These are phyloP conservation scores for Hypoxylon trugodes DNA, from an alignment of 495 filamentous ascomycete species.

Conservation along the genomic window DNA sequence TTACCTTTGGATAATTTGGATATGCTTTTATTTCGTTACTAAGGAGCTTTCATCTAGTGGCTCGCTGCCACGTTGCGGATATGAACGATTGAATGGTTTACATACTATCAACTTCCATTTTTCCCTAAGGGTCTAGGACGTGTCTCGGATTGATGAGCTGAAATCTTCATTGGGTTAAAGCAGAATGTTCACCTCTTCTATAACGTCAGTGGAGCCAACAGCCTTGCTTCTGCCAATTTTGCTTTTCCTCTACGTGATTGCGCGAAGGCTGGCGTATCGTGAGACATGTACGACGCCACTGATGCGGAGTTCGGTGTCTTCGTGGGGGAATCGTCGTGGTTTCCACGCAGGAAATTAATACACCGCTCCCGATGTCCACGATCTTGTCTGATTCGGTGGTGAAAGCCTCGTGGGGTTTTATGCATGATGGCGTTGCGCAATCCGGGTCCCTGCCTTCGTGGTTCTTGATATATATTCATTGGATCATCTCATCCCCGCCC, in stretches of 20 bases:
- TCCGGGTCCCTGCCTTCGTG: too few species aligned
- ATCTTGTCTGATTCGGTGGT: background rate
- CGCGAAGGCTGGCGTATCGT: background rate
- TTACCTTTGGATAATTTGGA: too few species aligned
- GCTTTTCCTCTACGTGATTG: constrained; percentile 2
- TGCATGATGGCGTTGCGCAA: background rate
- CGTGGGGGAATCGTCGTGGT: background rate
- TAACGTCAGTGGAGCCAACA: too few species aligned
- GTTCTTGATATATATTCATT: too few species aligned
- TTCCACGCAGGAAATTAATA: constrained; percentile 1
- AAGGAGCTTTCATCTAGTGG: too few species aligned
- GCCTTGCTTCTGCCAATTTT: background rate
- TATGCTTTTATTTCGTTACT: too few species aligned
- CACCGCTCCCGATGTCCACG: background rate
- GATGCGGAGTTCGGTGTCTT: background rate
- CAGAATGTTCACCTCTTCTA: too few species aligned
- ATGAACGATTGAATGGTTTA: too few species aligned
- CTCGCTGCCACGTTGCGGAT: too few species aligned
- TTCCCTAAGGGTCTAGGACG: background rate
- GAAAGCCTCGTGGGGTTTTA: background rate
- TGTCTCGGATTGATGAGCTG: background rate
- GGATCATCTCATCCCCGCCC: too few species aligned
- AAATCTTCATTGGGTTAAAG: too few species aligned
- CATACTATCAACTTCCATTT: background rate
- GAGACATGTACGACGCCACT: constrained; percentile 14